Conservation (phyloP, 768 basidiomycete genomes). For the Floccularia luteovirens region DNA sequence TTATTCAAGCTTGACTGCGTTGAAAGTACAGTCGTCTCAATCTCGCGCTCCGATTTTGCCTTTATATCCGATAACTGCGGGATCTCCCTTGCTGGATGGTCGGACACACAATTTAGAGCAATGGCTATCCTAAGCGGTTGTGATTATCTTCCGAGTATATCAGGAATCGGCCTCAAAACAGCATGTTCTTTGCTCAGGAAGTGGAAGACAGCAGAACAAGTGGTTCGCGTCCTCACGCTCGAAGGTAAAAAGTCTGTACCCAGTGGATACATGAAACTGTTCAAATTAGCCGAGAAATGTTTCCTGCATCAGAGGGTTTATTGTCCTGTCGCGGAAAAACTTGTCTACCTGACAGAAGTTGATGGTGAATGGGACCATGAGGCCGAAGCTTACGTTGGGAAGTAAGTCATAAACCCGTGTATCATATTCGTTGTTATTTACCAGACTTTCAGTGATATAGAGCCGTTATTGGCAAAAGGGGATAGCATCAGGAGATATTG, state of each 20-base stretch:
- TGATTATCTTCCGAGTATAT: slow-evolving; percentile 87
- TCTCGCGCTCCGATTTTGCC: slow-evolving; percentile 59
- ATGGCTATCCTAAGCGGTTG: slow-evolving; percentile 94
- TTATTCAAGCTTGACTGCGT: slow-evolving; percentile 87
- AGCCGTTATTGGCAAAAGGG: slow-evolving; percentile 55
- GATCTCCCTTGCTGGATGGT: slow-evolving; percentile 84
- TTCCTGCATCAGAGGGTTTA: slow-evolving; percentile 93
- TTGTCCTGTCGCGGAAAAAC: slow-evolving; percentile 53
- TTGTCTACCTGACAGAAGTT: slow-evolving; percentile 68
- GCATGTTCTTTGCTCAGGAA: slow-evolving; percentile 78
- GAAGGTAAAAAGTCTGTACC: slow-evolving; percentile 87
- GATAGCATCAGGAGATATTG: slow-evolving; percentile 60
- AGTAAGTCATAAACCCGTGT: slow-evolving; percentile 31
- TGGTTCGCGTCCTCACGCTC: slow-evolving; percentile 62
- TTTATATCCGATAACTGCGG: slow-evolving; percentile 40
- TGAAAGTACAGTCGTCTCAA: slow-evolving; percentile 54
- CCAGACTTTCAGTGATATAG: slow-evolving; percentile 45
- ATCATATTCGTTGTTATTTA: background rate
- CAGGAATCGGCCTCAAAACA: slow-evolving; percentile 90
- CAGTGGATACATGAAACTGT: slow-evolving; percentile 63
- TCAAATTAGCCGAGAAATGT: slow-evolving; percentile 80
- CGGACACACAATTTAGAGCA: slow-evolving; percentile 80
- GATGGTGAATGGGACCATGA: slow-evolving; percentile 49
- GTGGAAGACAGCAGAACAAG: slow-evolving; percentile 82
- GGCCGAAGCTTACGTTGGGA: slow-evolving; percentile 66